Evolutionary conservation across 768 basidiomycete genomes (phyloP).

Genomic region (Mycena rebaudengoi): DNA sequence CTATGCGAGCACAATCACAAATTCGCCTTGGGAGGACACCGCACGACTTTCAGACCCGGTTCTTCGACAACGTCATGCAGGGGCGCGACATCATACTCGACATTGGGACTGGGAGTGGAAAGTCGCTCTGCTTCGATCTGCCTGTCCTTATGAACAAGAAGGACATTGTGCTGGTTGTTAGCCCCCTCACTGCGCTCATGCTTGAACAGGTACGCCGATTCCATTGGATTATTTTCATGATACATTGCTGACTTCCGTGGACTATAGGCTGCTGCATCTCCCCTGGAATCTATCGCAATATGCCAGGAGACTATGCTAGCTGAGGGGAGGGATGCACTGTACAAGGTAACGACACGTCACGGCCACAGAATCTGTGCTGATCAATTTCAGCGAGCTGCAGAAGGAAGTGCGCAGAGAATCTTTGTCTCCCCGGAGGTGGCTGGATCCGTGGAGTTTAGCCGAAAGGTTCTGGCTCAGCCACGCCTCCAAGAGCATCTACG

Average conservation of each 20-base stretch:
- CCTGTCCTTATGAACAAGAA: neutral
- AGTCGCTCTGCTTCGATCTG: neutral
- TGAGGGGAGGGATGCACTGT: neutral
- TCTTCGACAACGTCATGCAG: neutral
- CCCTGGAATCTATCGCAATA: neutral
- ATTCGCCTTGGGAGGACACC: neutral
- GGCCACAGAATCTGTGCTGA: neutral
- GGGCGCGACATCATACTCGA: neutral
- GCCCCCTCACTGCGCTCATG: neutral
- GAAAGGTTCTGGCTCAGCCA: neutral
- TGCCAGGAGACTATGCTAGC: neutral
- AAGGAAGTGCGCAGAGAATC: neutral
- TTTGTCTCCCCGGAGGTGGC: neutral
- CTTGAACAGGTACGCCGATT: neutral
- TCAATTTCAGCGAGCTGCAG: neutral
- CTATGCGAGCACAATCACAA: neutral
- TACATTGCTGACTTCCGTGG: too few relatives aligned
- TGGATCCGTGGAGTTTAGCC: neutral
- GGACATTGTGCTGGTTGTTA: neutral
- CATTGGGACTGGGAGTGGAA: neutral
- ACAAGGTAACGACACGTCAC: neutral
- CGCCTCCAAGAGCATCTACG: neutral
- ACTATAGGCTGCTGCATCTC: neutral
- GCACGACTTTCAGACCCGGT: too few relatives aligned
- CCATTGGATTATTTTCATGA: neutral